Percentiles rank a stretch among this genome's conserved stretches.
Conservation (phyloP, 1,284 basidiomycete species). For the Cutaneotrichosporon sp. region DNA sequence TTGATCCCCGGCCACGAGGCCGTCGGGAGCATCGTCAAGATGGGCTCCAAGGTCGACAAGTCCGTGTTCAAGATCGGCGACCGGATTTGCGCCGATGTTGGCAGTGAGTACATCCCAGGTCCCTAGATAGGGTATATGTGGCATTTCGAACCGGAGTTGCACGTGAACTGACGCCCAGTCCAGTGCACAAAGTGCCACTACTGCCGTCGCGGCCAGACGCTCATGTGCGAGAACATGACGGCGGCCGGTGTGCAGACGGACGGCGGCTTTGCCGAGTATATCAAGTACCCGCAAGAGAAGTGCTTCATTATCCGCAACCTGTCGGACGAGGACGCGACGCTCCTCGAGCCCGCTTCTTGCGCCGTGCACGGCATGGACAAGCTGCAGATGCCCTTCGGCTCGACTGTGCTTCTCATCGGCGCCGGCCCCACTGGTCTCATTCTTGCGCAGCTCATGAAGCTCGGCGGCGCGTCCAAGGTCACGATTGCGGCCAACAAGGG, state of each 20-base stretch:
- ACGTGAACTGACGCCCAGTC: conserved; percentile 3
- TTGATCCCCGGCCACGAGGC: conserved; percentile 80
- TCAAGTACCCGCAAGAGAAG: conserved; percentile 67
- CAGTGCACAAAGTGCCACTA: conserved; percentile 74
- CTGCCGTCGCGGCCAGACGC: conserved; percentile 72
- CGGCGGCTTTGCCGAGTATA: conserved; percentile 85
- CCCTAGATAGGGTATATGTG: neutral
- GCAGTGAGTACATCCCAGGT: conserved; percentile 40
- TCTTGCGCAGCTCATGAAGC: conserved; percentile 77
- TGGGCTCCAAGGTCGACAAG: conserved; percentile 66
- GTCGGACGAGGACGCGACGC: conserved; percentile 79
- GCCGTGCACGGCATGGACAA: conserved; percentile 86
- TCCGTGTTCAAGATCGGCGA: conserved; percentile 66
- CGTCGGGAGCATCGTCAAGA: conserved; percentile 65
- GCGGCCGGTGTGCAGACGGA: conserved; percentile 70
- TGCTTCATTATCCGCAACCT: conserved; percentile 81
- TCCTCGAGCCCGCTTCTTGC: conserved; percentile 84
- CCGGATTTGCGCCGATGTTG: conserved; percentile 72
- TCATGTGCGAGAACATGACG: conserved; percentile 73
- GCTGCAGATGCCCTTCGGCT: conserved; percentile 70
- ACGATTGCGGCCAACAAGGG: conserved; percentile 80
- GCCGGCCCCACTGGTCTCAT: conserved; percentile 71
- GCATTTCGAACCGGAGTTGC: neutral
- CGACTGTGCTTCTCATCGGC: conserved; percentile 70
- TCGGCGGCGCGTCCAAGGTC: conserved; percentile 72